These are phyloP conservation scores for Bacidia gigantensis DNA, from an alignment of 495 filamentous ascomycete genomes.

Conservation along the genomic window DNA sequence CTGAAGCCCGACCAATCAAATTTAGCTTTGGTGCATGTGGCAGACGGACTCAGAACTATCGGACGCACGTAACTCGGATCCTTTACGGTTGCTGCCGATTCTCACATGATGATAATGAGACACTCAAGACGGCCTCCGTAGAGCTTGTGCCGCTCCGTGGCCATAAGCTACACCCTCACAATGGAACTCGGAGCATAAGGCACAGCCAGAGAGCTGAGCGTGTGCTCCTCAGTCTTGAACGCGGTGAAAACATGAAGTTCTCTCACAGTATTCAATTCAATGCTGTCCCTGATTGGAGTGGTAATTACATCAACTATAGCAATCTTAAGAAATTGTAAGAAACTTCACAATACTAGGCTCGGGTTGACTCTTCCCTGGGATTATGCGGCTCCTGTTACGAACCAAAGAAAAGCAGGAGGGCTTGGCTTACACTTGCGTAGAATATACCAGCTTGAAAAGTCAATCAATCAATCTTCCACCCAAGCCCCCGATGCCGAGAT, in stretches of 20 bases:
- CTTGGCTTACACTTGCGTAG: slow-evolving; percentile 27
- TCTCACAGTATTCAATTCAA: slow-evolving; percentile 99
- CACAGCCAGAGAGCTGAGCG: slow-evolving; percentile 10
- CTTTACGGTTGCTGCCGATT: background rate
- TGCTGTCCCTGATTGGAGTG: slow-evolving; percentile 97
- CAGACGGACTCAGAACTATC: too few relatives aligned
- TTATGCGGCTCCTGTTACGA: background rate
- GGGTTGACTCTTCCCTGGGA: too few relatives aligned
- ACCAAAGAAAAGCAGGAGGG: background rate
- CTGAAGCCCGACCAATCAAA: background rate
- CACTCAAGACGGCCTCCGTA: slow-evolving; percentile 2
- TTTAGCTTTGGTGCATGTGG: too few relatives aligned
- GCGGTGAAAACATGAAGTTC: slow-evolving; percentile 80
- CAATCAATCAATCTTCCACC: slow-evolving; percentile 37
- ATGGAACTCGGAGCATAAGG: background rate
- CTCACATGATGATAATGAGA: slow-evolving; percentile 3
- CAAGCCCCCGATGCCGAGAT: slow-evolving; percentile 52
- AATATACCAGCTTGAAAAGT: slow-evolving; percentile 88
- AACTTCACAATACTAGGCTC: slow-evolving; percentile 7
- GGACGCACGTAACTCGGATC: too few relatives aligned
- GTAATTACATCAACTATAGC: slow-evolving; percentile 92
- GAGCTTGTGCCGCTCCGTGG: slow-evolving; percentile 1
- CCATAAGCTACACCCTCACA: background rate
- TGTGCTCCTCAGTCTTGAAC: slow-evolving; percentile 16
- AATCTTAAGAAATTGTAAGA: slow-evolving; percentile 95